Conservation (phyloP, 2,329 filamentous ascomycete genomes). For the Neonectria magnoliae region DNA sequence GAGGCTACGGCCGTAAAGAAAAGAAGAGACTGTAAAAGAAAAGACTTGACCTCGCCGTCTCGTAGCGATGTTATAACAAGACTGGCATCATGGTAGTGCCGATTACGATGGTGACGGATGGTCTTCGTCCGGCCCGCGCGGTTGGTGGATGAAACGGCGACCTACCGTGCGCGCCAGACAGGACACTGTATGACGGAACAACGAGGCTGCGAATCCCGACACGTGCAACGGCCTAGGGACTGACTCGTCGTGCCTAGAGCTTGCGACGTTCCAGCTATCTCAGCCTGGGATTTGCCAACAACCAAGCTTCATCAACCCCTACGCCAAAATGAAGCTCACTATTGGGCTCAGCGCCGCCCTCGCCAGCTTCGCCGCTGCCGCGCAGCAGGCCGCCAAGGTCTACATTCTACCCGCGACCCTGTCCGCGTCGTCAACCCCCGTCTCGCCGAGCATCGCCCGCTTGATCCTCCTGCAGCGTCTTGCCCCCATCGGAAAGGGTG, state of each 20-base stretch:
- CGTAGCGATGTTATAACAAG: conserved; percentile 19
- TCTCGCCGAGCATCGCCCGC: conserved; percentile 65
- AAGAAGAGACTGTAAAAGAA: conserved; percentile 1
- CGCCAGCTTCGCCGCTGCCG: conserved; percentile 51
- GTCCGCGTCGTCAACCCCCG: conserved; percentile 49
- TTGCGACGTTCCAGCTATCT: conserved; percentile 47
- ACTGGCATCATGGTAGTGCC: conserved; percentile 34
- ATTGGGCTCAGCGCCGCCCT: conserved; percentile 53
- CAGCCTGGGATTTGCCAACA: conserved; percentile 37
- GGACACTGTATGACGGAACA: conserved; percentile 45
- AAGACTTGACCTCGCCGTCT: conserved; percentile 11
- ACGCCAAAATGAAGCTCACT: conserved; percentile 55
- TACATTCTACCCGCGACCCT: conserved; percentile 59
- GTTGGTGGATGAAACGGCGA: conserved; percentile 12
- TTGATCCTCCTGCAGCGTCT: conserved; percentile 69
- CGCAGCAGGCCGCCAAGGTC: conserved; percentile 58
- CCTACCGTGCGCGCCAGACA: not conserved
- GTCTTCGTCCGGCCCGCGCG: conserved; percentile 14
- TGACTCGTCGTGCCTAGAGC: conserved; percentile 37
- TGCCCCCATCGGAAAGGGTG: conserved; percentile 57
- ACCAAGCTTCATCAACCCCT: conserved; percentile 46
- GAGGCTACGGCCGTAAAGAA: not conserved
- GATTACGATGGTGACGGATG: conserved; percentile 16
- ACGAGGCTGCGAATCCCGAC: conserved; percentile 42
- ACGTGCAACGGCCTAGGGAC: conserved; percentile 37